Evolutionary conservation across 1,284 basidiomycete species (phyloP).

Genomic region (Wallemia ichthyophaga): DNA sequence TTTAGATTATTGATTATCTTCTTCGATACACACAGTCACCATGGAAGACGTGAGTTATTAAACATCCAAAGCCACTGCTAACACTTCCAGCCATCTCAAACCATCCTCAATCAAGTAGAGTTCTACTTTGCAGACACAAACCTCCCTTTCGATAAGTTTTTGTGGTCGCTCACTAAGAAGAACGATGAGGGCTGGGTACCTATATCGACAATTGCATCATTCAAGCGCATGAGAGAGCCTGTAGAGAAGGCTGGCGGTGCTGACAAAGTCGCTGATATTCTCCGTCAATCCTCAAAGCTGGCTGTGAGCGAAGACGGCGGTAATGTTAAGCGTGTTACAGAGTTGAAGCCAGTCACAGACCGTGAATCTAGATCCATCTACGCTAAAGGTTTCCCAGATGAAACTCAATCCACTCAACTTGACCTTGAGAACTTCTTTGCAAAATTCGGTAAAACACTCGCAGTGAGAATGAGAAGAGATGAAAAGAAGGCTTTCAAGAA

Average conservation of each 20-base stretch:
- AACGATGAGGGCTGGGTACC: conserved; percentile 70
- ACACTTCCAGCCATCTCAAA: not conserved
- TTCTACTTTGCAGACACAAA: conserved; percentile 96
- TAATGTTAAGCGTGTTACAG: conserved; percentile 39
- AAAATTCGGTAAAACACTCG: conserved; percentile 49
- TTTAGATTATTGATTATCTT: not conserved
- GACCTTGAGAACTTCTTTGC: conserved; percentile 56
- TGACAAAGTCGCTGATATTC: conserved; percentile 32
- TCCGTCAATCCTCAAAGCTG: conserved; percentile 30
- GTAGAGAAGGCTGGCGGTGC: conserved; percentile 21
- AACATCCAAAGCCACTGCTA: no score
- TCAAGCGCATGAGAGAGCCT: conserved; percentile 80
- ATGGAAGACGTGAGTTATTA: no score
- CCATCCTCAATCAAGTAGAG: conserved; percentile 32
- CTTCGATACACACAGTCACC: not conserved
- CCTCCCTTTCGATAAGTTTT: conserved; percentile 91
- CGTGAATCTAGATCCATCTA: conserved; percentile 52
- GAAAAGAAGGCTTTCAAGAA: conserved; percentile 24
- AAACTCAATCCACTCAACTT: conserved; percentile 16
- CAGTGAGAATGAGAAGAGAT: conserved; percentile 56
- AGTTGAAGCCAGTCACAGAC: conserved; percentile 37
- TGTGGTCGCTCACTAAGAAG: conserved; percentile 55
- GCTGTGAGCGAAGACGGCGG: conserved; percentile 43
- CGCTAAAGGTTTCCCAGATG: conserved; percentile 11
- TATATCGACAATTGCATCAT: conserved; percentile 58